A percentile compares a stretch with the other conserved stretches of the same genome.
These are phyloP conservation scores for Monosporascus cannonballus DNA, from an alignment of 2,329 filamentous ascomycete genomes.

Conservation along the genomic window DNA sequence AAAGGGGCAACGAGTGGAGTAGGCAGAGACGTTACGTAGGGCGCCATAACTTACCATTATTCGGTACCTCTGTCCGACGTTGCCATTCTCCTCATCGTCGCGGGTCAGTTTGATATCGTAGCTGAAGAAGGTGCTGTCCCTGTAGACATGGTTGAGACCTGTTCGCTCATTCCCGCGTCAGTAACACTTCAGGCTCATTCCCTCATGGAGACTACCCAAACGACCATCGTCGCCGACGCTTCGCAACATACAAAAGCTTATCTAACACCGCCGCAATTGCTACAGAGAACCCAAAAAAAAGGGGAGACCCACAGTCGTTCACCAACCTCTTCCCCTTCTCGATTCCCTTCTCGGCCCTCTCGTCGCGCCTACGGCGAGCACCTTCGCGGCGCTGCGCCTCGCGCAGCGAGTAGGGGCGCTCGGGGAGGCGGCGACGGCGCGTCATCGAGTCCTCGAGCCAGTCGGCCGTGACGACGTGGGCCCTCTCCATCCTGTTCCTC, in stretches of 20 bases:
- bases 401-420: conserved; percentile 38
- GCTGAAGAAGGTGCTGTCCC: conserved; percentile 53
- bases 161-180: not conserved
- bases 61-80: conserved; percentile 51
- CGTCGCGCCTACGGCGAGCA: conserved; percentile 31
- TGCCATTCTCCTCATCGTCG: conserved; percentile 35
- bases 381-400: conserved; percentile 27
- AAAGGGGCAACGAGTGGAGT: not conserved
- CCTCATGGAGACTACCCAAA: not conserved
- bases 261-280: too few species aligned
- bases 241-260: too few species aligned
- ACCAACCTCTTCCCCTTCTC: conserved; percentile 35
- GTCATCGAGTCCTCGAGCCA: conserved; percentile 46
- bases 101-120: conserved; percentile 60
- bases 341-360: conserved; percentile 26
- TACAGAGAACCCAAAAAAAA: not conserved
- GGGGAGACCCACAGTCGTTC: conserved; percentile 39
- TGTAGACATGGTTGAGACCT: conserved; percentile 61
- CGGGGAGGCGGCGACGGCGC: conserved; percentile 17
- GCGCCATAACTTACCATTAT: conserved; percentile 45
- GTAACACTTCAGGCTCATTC: not conserved
- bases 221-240: too few species aligned
- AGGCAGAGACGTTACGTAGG: not conserved
- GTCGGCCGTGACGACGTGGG: conserved; percentile 41
- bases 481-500: conserved; percentile 28